These are phyloP conservation scores for Corrigiola litoralis DNA, from an alignment of 179 eudicot genomes.

Conservation along the genomic window DNA sequence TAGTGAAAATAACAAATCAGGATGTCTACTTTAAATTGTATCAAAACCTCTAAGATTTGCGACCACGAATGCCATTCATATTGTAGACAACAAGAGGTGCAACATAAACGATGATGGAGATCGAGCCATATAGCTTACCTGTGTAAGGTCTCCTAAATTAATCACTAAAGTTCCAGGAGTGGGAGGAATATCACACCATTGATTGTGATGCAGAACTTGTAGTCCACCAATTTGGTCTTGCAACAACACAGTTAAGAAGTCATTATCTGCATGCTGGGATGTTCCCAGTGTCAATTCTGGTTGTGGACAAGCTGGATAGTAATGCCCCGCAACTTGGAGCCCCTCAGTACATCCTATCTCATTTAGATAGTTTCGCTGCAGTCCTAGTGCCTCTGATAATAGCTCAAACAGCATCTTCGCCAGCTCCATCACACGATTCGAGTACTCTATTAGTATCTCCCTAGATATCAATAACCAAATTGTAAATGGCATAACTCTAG, in stretches of 20 bases:
- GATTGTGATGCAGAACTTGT: conserved; percentile 39
- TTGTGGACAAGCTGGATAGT: conserved; percentile 66
- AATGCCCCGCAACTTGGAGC: conserved; percentile 30
- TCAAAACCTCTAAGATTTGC: no score
- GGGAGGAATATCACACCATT: conserved; percentile 61
- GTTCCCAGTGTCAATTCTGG: conserved; percentile 60
- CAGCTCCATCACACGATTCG: conserved; percentile 36
- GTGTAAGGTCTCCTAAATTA: conserved; percentile 55
- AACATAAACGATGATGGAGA: no score
- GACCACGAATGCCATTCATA: no score
- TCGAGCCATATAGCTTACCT: conserved; percentile 24
- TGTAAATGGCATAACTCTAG: no score
- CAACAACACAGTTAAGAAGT: conserved; percentile 50
- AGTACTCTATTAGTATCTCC: conserved; percentile 41
- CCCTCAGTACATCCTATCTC: conserved; percentile 49
- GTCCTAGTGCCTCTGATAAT: conserved; percentile 48
- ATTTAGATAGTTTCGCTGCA: conserved; percentile 21
- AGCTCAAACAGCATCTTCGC: conserved; percentile 34
- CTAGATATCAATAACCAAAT: conserved; percentile 26
- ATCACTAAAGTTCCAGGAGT: conserved; percentile 48
- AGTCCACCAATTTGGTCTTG: conserved; percentile 67
- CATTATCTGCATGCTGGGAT: conserved; percentile 43
- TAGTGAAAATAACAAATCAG: no score
- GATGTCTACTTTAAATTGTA: no score
- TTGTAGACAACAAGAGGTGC: background rate